Conservation (phyloP, 2,329 filamentous ascomycete genomes). For the Aspergillus hiratsukae region DNA sequence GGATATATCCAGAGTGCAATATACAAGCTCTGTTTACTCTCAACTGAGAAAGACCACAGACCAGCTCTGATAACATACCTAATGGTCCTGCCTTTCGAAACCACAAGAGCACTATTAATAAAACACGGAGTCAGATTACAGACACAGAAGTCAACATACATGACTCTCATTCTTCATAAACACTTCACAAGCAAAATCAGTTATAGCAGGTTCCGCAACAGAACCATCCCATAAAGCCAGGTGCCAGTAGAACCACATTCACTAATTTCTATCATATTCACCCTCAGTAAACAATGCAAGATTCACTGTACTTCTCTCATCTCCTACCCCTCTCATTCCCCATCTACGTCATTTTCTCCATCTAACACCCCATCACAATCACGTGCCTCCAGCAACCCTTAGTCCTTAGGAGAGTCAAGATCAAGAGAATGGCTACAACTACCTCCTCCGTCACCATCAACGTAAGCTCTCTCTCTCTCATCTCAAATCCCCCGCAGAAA, state of each 20-base stretch:
- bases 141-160: no score
- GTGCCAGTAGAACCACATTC: not conserved
- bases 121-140: no score
- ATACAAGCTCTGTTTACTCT: not conserved
- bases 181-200: no score
- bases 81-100: not conserved
- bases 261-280: not conserved
- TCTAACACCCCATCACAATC: not conserved
- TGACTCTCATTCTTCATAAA: no score
- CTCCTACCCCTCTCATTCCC: not conserved
- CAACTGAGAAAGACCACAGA: not conserved
- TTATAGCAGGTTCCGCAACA: not conserved
- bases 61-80: not conserved
- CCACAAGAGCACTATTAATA: no score
- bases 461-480: not conserved
- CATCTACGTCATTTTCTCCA: not conserved
- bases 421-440: not conserved
- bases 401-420: no score
- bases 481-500: no score
- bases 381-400: not conserved
- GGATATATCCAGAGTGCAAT: not conserved
- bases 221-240: not conserved
- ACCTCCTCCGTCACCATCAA: not conserved
- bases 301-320: not conserved
- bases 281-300: not conserved